Base-by-base conservation (phyloP, 1,139 yeast genomes). In the Diutina catenulata region DNA sequence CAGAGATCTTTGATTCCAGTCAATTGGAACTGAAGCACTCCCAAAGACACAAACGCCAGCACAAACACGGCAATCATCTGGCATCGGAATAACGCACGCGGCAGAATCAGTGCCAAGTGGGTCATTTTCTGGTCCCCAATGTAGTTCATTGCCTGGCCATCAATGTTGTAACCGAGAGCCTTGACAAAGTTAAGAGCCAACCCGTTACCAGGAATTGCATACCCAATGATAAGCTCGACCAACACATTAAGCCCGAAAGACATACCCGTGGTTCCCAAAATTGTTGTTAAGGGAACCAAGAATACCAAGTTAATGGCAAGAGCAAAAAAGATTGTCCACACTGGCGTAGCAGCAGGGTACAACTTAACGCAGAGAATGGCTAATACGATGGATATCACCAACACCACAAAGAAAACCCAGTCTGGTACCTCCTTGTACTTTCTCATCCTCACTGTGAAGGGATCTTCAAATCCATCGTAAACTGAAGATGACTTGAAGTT, bases 151-250 rank as follows among this genome's bases (percentile, higher is more conserved):
- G 81, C 79, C 54, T 76, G 82, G 3, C 70, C 71, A 52, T 69
- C 73, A 45, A 74, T 73, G 49, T 74, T 75, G 47, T 67, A 67
- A 21, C 81, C 82, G 42, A 64, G 64, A 1, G 78, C 74, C 49
- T 76, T 76, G 44, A 75, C 57, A 24, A 72, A 64, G 68, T 70
- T 75, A 44, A 75, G 55, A 2, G 82, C 82, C 37, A 64, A 57
- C 33, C 78, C 79, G 41, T 76, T 74, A 37, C 80, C 80, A 21
- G 80, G 82, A 26, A 76, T 45, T 2, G 79, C 77, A 46, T 74
- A 74, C 19, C 84, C 84, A 38, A 72, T 61, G 42, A 77, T 67
- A 46, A 77, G 59, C 51, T 77, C 81, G 29, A 73, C 75, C 44
- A 77, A 55, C 4, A 77, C 76, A 44, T 75, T 74, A 43, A 76